A percentile compares a stretch with the other conserved stretches of the same genome.
Evolutionary conservation across 2,329 filamentous ascomycete species (phyloP).

Genomic region (Colletotrichum gigasporum): DNA sequence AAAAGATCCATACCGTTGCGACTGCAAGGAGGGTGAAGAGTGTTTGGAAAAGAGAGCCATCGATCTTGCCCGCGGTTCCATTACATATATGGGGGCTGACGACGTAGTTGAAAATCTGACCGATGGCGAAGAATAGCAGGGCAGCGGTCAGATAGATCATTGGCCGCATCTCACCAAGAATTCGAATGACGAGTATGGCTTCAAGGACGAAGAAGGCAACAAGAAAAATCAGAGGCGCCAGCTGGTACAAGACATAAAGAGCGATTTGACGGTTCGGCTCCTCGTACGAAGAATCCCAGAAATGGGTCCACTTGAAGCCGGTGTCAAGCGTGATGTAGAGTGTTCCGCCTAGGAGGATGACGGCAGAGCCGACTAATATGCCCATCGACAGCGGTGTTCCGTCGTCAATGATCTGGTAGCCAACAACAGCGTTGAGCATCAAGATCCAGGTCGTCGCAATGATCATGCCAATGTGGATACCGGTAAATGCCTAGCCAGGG

Average conservation of each 20-base stretch:
- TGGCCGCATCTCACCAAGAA: constrained; percentile 90
- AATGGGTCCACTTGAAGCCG: constrained; percentile 83
- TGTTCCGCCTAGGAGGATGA: constrained; percentile 83
- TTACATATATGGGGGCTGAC: constrained; percentile 91
- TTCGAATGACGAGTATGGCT: constrained; percentile 80
- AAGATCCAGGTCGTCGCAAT: constrained; percentile 90
- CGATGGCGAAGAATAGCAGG: constrained; percentile 84
- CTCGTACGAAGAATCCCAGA: constrained; percentile 71
- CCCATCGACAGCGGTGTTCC: constrained; percentile 86
- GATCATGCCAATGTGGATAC: constrained; percentile 90
- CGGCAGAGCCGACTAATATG: constrained; percentile 76
- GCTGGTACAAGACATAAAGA: constrained; percentile 93
- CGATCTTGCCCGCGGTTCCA: constrained; percentile 84
- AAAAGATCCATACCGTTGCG: constrained; percentile 89
- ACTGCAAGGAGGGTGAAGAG: constrained; percentile 90
- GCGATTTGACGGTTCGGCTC: constrained; percentile 78
- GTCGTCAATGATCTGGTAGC: constrained; percentile 93
- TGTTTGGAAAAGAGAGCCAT: constrained; percentile 92
- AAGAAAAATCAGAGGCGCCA: constrained; percentile 89
- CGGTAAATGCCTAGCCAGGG: constrained; percentile 77
- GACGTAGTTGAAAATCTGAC: constrained; percentile 96
- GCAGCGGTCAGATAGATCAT: constrained; percentile 87
- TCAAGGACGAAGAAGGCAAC: constrained; percentile 88
- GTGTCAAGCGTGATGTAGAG: constrained; percentile 97
- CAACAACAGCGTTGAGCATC: constrained; percentile 90